Evolutionary conservation across 2,329 filamentous ascomycete species (phyloP).

Genomic region (Pezizomycotina sp.): DNA sequence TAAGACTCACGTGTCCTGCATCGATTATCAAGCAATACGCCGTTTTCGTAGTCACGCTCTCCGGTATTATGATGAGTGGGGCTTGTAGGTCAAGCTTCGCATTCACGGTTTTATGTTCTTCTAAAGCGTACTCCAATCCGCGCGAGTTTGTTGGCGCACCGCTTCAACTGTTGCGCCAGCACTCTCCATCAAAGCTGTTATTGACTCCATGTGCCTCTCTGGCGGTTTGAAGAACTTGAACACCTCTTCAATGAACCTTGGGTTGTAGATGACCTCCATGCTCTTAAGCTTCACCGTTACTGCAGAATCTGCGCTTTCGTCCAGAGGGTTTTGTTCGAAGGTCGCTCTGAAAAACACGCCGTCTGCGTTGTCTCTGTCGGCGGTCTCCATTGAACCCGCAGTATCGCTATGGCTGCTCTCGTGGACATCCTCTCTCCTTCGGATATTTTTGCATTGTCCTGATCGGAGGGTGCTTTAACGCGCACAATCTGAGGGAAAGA

Average conservation of each 20-base stretch:
- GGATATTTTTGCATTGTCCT: slow-evolving; percentile 25
- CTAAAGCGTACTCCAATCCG: slow-evolving; percentile 84
- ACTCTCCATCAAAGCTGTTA: slow-evolving; percentile 84
- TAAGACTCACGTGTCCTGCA: slow-evolving; percentile 86
- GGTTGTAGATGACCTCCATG: slow-evolving; percentile 95
- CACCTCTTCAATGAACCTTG: slow-evolving; percentile 76
- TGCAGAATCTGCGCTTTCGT: slow-evolving; percentile 79
- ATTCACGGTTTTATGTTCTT: slow-evolving; percentile 97
- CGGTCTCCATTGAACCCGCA: no score
- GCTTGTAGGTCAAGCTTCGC: slow-evolving; percentile 90
- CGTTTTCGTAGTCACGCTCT: slow-evolving; percentile 66
- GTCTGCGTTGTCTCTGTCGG: slow-evolving; percentile 26
- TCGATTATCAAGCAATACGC: slow-evolving; percentile 87
- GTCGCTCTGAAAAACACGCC: slow-evolving; percentile 69
- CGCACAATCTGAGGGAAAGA: slow-evolving; percentile 87
- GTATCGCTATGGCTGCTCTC: no score
- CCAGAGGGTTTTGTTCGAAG: slow-evolving; percentile 87
- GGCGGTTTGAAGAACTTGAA: slow-evolving; percentile 93
- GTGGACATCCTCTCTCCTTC: no score
- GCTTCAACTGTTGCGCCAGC: slow-evolving; percentile 92
- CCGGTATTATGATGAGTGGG: slow-evolving; percentile 86
- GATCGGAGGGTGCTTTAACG: slow-evolving; percentile 67
- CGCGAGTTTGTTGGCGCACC: slow-evolving; percentile 83
- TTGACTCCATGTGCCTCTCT: slow-evolving; percentile 95
- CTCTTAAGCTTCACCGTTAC: slow-evolving; percentile 84